Base-by-base conservation (phyloP, 148 eudicot genomes). In the Persicaria maculosa region DNA sequence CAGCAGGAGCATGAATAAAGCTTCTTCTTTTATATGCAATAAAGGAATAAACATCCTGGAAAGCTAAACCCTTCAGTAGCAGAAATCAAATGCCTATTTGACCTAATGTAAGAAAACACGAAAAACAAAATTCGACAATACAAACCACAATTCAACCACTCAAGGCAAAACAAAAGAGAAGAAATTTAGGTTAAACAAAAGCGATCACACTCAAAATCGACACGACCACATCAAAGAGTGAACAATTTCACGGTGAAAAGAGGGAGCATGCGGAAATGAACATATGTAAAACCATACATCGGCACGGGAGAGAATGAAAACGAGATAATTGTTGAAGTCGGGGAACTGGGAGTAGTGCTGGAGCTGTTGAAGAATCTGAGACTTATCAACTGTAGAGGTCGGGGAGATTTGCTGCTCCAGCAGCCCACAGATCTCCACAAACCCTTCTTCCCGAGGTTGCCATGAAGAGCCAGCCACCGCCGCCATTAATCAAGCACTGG, bases 391-490 rank as follows among this genome's bases (percentile, higher is more conserved):
- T 16, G 87, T 85, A 19, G 85, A 73, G 57, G 81, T 78, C 43
- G 97, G 92, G 15, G 97, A 91, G 8, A 95, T 89, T 75, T 95
- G 99, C 74, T 88, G 95, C 81, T 91, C 98, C 50, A 93, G 81
- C 40, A 93, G 80, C 11, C 88, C 87, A 31, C 90, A 91, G 87
- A 93, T 91, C 89, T 91, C 98, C 75, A 73, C 80, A 46, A 93
- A 75, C 73, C 98, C 98, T 79, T 88, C 91, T 85, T 91, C 98
- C 76, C 89, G 97, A 4, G 98, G 97, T 77, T 91, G 86, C 98
- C 98, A 93, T 74, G 86, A 47, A 53, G 84, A 50, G 55, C 68
- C 74, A 12, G 74, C 69, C 75, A 82, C 85, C 80, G 82, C 75
- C 86, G 25, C 65, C 72, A 62, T 62, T 62, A 31, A 62, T 62